Conservation (phyloP, 2,329 filamentous ascomycete genomes). For the Epichloe scottii region DNA sequence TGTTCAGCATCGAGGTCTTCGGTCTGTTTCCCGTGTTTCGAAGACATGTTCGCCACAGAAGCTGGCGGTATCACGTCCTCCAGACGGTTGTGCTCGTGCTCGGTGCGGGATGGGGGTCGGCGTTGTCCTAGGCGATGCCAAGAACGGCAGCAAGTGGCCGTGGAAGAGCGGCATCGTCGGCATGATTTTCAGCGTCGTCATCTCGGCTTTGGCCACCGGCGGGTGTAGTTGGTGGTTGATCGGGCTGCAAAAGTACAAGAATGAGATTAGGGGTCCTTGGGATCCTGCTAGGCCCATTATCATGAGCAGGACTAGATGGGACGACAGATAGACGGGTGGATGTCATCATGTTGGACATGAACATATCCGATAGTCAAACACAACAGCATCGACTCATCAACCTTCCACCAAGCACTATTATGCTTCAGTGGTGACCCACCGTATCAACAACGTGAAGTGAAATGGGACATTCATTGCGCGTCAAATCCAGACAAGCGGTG, state of each 20-base stretch:
- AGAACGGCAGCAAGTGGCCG: conserved; percentile 28
- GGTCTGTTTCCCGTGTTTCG: conserved; percentile 95
- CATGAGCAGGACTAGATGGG: conserved; percentile 50
- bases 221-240: conserved; percentile 98
- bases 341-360: too few species aligned
- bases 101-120: conserved; percentile 71
- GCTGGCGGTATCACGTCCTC: conserved; percentile 66
- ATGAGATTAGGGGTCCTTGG: conserved; percentile 96
- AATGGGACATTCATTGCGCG: too few species aligned
- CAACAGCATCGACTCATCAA: too few species aligned
- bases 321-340: conserved; percentile 14
- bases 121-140: conserved; percentile 38
- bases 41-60: conserved; percentile 71
- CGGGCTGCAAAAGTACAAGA: conserved; percentile 95
- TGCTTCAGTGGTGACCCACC: too few species aligned
- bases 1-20: conserved; percentile 96
- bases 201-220: conserved; percentile 71
- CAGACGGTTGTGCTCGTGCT: conserved; percentile 68
- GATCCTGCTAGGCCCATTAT: conserved; percentile 87
- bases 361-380: too few species aligned
- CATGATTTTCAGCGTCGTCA: conserved; percentile 60
- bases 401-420: too few species aligned
- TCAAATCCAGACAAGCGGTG: too few species aligned
- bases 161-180: conserved; percentile 54
- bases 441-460: too few species aligned